Evolutionary conservation across 805 yeast genomes (phyloP).

Genomic region (Huiozyma naganishii): DNA sequence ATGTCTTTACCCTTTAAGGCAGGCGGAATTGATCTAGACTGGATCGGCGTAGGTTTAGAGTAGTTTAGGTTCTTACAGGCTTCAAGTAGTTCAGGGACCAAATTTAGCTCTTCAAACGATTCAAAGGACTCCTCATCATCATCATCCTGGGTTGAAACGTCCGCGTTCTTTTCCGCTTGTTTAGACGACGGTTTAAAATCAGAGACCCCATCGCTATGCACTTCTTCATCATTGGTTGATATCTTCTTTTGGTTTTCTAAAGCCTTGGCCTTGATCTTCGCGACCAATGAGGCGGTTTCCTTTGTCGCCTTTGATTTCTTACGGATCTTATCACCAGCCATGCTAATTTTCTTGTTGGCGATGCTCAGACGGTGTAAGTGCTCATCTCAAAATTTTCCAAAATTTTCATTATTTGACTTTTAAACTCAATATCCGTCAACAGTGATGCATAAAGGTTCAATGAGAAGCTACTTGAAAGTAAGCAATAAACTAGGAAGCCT

Average conservation of each 20-base stretch:
- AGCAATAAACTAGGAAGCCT: no score
- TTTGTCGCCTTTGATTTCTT: slow-evolving; percentile 8
- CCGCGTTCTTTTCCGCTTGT: slow-evolving; percentile 3
- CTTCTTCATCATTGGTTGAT: slow-evolving; percentile 3
- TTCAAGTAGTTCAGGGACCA: slow-evolving; percentile 70
- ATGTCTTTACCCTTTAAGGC: slow-evolving; percentile 86
- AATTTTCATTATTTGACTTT: neutral
- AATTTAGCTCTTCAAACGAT: slow-evolving; percentile 46
- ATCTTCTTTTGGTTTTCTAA: slow-evolving; percentile 22
- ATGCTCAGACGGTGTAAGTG: neutral
- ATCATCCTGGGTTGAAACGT: slow-evolving; percentile 6
- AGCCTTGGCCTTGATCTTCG: slow-evolving; percentile 40
- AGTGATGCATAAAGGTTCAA: no score
- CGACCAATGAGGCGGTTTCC: slow-evolving; percentile 40
- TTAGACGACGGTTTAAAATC: slow-evolving; percentile 1
- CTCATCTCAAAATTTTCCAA: neutral
- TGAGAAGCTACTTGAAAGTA: no score
- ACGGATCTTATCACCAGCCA: slow-evolving; percentile 6
- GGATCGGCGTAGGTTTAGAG: slow-evolving; percentile 86
- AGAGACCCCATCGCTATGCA: neutral
- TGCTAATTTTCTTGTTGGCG: neutral
- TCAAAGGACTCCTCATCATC: slow-evolving; percentile 21
- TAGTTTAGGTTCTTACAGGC: slow-evolving; percentile 68
- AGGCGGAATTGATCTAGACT: slow-evolving; percentile 80
- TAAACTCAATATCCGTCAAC: neutral